Conservation (phyloP, 164 flowering plant genomes). For the Kalanchoe fedtschenkoi region DNA sequence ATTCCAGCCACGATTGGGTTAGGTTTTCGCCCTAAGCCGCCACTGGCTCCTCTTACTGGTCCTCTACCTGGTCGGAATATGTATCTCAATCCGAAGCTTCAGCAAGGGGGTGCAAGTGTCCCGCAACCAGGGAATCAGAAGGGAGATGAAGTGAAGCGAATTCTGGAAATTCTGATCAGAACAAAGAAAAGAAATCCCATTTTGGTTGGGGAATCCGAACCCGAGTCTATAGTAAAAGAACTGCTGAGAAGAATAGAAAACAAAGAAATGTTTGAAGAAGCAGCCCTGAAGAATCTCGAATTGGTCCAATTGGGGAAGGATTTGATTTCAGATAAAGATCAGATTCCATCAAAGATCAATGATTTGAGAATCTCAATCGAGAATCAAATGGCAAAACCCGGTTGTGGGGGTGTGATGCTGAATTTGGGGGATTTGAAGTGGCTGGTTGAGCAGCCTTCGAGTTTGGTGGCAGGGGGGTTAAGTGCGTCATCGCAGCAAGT, state of each 20-base stretch:
- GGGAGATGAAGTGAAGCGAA: slow-evolving; percentile 52
- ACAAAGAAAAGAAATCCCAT: slow-evolving; percentile 68
- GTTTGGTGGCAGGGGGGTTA: slow-evolving; percentile 15
- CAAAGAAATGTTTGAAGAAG: slow-evolving; percentile 45
- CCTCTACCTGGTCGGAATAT: slow-evolving; percentile 26
- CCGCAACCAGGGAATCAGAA: neutral
- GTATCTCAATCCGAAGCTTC: slow-evolving; percentile 62
- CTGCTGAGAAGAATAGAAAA: slow-evolving; percentile 49
- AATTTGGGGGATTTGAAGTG: slow-evolving; percentile 88
- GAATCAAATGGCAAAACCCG: slow-evolving; percentile 19
- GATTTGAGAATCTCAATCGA: slow-evolving; percentile 51
- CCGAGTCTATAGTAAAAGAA: slow-evolving; percentile 54
- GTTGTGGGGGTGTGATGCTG: slow-evolving; percentile 47
- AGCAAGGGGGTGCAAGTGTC: slow-evolving; percentile 17
- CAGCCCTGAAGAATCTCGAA: slow-evolving; percentile 31
- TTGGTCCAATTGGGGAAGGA: slow-evolving; percentile 51
- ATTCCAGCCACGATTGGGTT: slow-evolving; percentile 11
- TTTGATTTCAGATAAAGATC: slow-evolving; percentile 25
- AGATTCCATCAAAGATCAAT: slow-evolving; percentile 27
- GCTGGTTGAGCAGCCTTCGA: slow-evolving; percentile 65
- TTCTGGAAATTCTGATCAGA: slow-evolving; percentile 49
- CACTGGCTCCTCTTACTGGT: neutral
- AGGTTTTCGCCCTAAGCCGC: slow-evolving; percentile 20
- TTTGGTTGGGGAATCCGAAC: slow-evolving; percentile 76
- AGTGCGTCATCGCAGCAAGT: slow-evolving; percentile 26